phyloP scores from a whole-genome alignment of 129 eudicot genomes.

The Lactuca saligna region DNA sequence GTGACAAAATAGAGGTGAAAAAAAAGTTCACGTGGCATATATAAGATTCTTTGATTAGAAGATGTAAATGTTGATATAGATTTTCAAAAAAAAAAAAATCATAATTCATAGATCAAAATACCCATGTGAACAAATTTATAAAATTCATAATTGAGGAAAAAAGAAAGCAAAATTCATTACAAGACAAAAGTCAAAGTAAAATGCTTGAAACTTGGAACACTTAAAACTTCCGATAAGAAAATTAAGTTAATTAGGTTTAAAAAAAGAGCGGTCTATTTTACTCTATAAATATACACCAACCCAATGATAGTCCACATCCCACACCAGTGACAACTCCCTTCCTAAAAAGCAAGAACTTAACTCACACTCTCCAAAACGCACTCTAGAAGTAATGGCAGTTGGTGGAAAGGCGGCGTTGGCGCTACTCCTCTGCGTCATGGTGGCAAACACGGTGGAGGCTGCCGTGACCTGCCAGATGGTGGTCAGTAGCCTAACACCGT shows the following conservation, averaged over 20 bases:
- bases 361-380: neutral
- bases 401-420: conserved; percentile 21
- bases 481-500: conserved; percentile 26
- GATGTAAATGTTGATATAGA: no score
- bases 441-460: conserved; percentile 21
- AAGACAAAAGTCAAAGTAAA: no score
- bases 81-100: no score
- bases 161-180: no score
- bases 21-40: no score
- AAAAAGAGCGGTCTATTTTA: no score
- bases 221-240: neutral
- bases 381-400: conserved; percentile 15
- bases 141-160: neutral
- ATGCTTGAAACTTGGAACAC: neutral
- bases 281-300: neutral
- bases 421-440: conserved; percentile 30
- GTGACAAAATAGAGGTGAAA: no score
- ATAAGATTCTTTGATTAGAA: no score
- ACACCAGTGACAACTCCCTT: neutral
- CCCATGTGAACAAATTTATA: neutral
- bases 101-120: no score
- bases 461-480: conserved; percentile 34
- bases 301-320: conserved; percentile 19
- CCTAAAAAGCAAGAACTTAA: neutral
- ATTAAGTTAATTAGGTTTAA: neutral